Conservation (phyloP, 1,284 basidiomycete species). For the Rhodotorula sp. region DNA sequence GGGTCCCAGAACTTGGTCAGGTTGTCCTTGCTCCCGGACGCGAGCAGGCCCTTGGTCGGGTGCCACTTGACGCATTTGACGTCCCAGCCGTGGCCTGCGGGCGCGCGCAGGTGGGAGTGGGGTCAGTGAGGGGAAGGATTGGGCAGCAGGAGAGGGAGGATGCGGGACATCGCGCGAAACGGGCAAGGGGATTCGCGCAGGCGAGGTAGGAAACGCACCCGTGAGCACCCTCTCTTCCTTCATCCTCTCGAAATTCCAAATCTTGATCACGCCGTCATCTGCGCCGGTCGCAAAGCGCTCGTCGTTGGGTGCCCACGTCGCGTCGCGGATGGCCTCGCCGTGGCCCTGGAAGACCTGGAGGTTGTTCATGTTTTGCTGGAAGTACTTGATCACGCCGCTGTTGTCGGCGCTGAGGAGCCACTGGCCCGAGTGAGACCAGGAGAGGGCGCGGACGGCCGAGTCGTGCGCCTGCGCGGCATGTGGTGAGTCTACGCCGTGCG, state of each 20-base stretch:
- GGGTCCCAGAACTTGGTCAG: conserved; percentile 99
- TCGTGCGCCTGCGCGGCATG: conserved; percentile 71
- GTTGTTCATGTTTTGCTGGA: conserved; percentile 98
- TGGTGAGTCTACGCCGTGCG: background rate
- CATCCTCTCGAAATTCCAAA: conserved; percentile 93
- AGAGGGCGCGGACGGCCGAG: conserved; percentile 82
- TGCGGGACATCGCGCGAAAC: background rate
- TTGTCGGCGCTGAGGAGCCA: conserved; percentile 93
- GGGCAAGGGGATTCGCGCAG: background rate
- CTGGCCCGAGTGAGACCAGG: conserved; percentile 85
- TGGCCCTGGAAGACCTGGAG: conserved; percentile 89
- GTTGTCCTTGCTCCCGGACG: conserved; percentile 95
- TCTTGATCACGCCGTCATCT: conserved; percentile 88
- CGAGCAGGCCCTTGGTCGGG: conserved; percentile 89
- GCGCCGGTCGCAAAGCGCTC: conserved; percentile 88
- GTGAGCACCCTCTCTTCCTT: conserved; percentile 82
- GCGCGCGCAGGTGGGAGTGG: no score
- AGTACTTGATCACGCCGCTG: conserved; percentile 94
- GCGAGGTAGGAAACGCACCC: conserved; percentile 57
- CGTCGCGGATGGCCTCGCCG: conserved; percentile 75
- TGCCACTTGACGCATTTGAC: conserved; percentile 99
- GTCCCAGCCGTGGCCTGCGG: conserved; percentile 91
- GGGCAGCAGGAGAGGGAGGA: no score
- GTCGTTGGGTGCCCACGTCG: conserved; percentile 91
- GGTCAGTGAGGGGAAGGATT: rapidly evolving